Evolutionary conservation across 345 rosid species (phyloP), one percentile per base, ranked within the genome.

Genomic region (Syzygium oleosum): DNA sequence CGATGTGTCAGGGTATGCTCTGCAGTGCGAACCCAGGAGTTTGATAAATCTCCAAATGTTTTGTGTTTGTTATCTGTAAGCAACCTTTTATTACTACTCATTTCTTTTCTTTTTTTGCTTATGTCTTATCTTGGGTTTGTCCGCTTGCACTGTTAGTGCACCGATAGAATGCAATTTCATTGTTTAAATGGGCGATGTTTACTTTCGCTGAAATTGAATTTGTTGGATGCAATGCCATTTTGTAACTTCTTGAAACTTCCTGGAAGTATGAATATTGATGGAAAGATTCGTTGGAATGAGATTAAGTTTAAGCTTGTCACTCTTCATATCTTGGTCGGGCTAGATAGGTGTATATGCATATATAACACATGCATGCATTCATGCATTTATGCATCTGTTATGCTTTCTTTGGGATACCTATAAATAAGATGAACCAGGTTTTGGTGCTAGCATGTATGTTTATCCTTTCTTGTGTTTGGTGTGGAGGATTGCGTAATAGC

Each of bases 1-100:
- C 98, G 46, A 90, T 96, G 95, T 95, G 97, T 93, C 99, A 96
- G 99, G 99, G 98, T 96, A 96, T 94, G 99, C 92, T 97, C 87
- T 94, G 97, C 96, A 93, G 93, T 95, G 98, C 98, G 79, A 94
- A 96, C 88, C 98, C 98, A 89, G 98, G 98, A 91, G 99, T 95
- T 95, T 97, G 98, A 96, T 94, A 87, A 79, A 91, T 90, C 87
- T 86, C 94, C 92, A 90, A 88, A 91, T 92, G 90, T 95, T 92
- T 87, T 92, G 89, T 89, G 49, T 94, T 93, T 94, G 88, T 90
- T 92, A 79, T 93, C 93, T 89, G 98, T 94, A 94, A 96, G 95
- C 95, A 90, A 90, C 93, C 87, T 91, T 89, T 89, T 88, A 51
- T 85, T 73, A 38, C 80, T 73, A 34, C 83, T 73, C 52, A 19